phyloP scores from a whole-genome alignment of 2,329 filamentous ascomycete species.

The Sclerotinia trifoliorum region DNA sequence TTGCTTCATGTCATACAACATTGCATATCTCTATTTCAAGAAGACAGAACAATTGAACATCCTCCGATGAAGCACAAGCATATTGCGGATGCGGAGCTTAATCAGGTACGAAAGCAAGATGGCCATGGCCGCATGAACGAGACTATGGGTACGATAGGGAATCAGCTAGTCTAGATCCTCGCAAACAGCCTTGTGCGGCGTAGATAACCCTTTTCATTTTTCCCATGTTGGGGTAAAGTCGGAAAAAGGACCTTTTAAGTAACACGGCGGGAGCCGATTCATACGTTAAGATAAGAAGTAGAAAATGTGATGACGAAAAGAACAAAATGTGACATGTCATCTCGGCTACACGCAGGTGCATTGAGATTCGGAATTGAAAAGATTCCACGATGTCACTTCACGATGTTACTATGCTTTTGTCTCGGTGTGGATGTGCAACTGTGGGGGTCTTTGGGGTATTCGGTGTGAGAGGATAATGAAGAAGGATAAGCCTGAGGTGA shows the following conservation, averaged over 20 bases:
- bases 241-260: slow-evolving; percentile 16
- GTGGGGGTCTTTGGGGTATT: slow-evolving; percentile 2
- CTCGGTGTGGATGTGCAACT: not conserved
- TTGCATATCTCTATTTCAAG: not conserved
- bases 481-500: not conserved
- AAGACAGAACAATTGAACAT: not conserved
- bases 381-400: slow-evolving; percentile 11
- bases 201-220: not conserved
- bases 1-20: not conserved
- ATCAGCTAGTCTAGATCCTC: not conserved
- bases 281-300: slow-evolving; percentile 3
- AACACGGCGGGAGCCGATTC: slow-evolving; percentile 8
- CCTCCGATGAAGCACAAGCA: not conserved
- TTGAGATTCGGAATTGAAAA: slow-evolving; percentile 12
- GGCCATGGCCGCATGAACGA: not conserved
- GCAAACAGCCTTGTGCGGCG: not conserved
- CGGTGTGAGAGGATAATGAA: not conserved
- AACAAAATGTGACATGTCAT: slow-evolving; percentile 11
- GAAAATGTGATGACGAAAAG: not conserved
- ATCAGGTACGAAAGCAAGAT: slow-evolving; percentile 10
- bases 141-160: not conserved
- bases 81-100: not conserved
- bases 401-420: not conserved
- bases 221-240: not conserved
- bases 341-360: slow-evolving; percentile 3